Evolutionary conservation across 257 asterid species (phyloP).

Genomic region (Nicotiana obtusifolia): DNA sequence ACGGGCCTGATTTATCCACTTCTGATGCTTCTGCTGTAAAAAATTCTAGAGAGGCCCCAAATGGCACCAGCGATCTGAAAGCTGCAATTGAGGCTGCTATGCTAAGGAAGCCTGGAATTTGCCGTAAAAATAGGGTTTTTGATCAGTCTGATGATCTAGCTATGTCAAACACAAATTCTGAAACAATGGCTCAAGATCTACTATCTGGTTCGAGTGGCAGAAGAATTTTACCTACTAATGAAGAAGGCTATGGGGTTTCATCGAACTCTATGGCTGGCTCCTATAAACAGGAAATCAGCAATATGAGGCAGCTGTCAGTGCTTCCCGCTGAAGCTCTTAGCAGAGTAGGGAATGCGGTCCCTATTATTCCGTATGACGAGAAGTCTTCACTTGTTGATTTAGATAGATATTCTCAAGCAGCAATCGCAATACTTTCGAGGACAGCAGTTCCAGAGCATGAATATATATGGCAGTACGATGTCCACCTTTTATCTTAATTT

Average conservation of each 20-base stretch:
- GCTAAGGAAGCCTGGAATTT: conserved; percentile 71
- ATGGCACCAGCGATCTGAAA: conserved; percentile 50
- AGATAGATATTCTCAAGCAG: conserved; percentile 31
- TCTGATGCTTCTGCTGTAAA: conserved; percentile 33
- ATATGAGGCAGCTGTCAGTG: conserved; percentile 29
- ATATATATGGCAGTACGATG: conserved; percentile 76
- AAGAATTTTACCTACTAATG: conserved; percentile 30
- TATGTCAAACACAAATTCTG: conserved; percentile 30
- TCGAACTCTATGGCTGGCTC: conserved; percentile 27
- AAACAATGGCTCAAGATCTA: conserved; percentile 32
- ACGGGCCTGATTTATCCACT: conserved; percentile 12
- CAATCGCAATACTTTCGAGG: conserved; percentile 34
- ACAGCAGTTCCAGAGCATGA: conserved; percentile 72
- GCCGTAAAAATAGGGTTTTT: conserved; percentile 43
- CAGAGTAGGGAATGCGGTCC: conserved; percentile 32
- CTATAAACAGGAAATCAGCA: conserved; percentile 32
- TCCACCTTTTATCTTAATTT: conserved; percentile 17
- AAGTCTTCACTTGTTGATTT: conserved; percentile 28
- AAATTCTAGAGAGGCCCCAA: conserved; percentile 36
- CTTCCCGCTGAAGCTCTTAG: conserved; percentile 35
- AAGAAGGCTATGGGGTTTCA: conserved; percentile 30
- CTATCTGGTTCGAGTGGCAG: conserved; percentile 31
- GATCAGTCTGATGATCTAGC: conserved; percentile 49
- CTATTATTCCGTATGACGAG: conserved; percentile 21
- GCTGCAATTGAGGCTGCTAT: conserved; percentile 89